Evolutionary conservation across 257 asterid genomes (phyloP).

Genomic region (Cynanchum wilfordii): DNA sequence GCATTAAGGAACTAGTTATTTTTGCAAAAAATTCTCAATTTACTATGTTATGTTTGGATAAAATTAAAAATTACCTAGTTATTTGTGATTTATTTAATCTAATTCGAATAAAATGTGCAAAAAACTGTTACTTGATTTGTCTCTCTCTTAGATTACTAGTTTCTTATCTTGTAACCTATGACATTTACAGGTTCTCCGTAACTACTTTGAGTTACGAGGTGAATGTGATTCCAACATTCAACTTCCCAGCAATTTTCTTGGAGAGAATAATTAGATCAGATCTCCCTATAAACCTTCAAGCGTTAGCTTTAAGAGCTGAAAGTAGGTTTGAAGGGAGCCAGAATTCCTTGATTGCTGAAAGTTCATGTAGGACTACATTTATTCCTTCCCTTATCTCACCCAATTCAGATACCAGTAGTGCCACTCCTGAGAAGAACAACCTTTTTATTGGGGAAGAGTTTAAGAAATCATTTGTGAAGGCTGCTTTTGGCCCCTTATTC

Average conservation of each 20-base stretch:
- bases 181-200: constrained; percentile 41
- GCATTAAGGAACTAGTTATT: background rate
- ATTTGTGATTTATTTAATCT: background rate
- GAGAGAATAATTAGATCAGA: constrained; percentile 90
- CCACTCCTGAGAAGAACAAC: constrained; percentile 32
- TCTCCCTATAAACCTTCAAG: constrained; percentile 90
- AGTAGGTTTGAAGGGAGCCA: constrained; percentile 56
- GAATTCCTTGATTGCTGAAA: constrained; percentile 21
- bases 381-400: constrained; percentile 32
- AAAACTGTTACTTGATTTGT: background rate
- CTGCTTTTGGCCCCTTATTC: constrained; percentile 56
- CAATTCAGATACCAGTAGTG: constrained; percentile 26
- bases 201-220: constrained; percentile 73
- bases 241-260: constrained; percentile 89
- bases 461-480: constrained; percentile 45
- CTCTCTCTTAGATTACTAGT: background rate
- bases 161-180: background rate
- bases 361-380: constrained; percentile 22
- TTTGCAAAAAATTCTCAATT: background rate
- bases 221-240: constrained; percentile 85
- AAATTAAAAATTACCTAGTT: no score
- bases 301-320: constrained; percentile 85
- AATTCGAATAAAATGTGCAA: background rate
- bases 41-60: background rate
- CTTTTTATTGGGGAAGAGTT: constrained; percentile 31